Base-by-base conservation (phyloP, 1,284 basidiomycete species). In the Puccinia novopanici region DNA sequence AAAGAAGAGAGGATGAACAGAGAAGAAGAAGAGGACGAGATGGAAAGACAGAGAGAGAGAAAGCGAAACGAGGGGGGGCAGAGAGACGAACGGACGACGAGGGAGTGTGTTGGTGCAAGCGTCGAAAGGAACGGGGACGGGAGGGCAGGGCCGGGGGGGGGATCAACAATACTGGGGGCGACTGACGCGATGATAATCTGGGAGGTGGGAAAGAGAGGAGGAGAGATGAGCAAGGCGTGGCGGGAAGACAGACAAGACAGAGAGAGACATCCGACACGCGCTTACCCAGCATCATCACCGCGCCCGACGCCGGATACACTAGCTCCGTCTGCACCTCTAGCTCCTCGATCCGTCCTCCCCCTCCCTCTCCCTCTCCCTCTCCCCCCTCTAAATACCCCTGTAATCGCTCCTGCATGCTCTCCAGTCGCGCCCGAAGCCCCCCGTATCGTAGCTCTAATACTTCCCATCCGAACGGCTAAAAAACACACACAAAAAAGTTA, bases 401-500 rank as follows among this genome's bases (percentile, higher is more conserved):
- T n/a, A 82, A 54, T n/a, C 83, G 77, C 42, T 81, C 70, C 55
- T 86, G 83, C 81, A 87, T 84, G 57, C 85, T 86, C 27, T 86
- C 85, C 40, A 86, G 80, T 3, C 86, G 82, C 0, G 84, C 78
- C 17, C 82, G 79, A 52, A 86, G 77, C 0, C 86, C 86, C n/a
- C 86, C 86, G 59, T 86, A 86, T 0, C 86, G 81, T 54, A 87
- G 74, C 27, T 87, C 86, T 37, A 87, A 81, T 19, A 84, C 84
- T 81, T 86, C 85, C 84, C 84, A 86, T 0, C 85, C 86, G 72
- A 85, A 85, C 0, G 84, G 84, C 81, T 84, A n/a, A n/a, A n/a
- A n/a, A n/a, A n/a, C n/a, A 83, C 37, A 37, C 2, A 22, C 83
- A 84, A 63, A 68, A 50, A 40, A 6, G 55, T 57, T n/a, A 57